These are phyloP conservation scores for Erigeron canadensis DNA, from an alignment of 129 eudicot species.

Conservation along the genomic window DNA sequence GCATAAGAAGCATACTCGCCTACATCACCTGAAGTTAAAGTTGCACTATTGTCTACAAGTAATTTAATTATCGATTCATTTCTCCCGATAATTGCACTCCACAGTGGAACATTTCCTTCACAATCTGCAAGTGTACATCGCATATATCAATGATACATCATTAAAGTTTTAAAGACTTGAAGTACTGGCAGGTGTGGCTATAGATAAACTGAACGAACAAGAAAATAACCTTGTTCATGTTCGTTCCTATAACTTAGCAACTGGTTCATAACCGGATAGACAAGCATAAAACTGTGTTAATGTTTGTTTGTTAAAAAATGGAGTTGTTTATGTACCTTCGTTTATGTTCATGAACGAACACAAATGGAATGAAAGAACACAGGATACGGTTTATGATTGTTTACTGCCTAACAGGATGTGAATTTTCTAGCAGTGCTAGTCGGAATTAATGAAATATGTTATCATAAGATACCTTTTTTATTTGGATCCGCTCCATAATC, in stretches of 20 bases:
- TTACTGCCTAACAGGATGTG: not conserved
- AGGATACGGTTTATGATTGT: too few relatives aligned
- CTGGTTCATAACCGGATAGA: too few relatives aligned
- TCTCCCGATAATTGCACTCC: conserved; percentile 71
- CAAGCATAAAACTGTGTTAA: too few relatives aligned
- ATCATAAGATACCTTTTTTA: conserved; percentile 50
- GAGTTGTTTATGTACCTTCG: too few relatives aligned
- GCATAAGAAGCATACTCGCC: conserved; percentile 64
- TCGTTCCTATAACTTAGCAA: too few relatives aligned
- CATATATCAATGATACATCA: conserved; percentile 2
- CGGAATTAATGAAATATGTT: not conserved
- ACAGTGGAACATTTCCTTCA: conserved; percentile 77
- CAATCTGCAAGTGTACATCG: conserved; percentile 43
- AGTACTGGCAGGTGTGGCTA: not conserved
- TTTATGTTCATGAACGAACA: too few relatives aligned
- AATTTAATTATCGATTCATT: conserved; percentile 53
- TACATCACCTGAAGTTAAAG: conserved; percentile 57
- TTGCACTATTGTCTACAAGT: conserved; percentile 73
- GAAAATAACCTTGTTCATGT: too few relatives aligned
- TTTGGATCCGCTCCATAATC: conserved; percentile 88
- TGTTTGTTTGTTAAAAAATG: too few relatives aligned
- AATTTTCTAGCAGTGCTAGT: not conserved
- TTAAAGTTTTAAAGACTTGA: not conserved
- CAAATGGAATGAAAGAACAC: too few relatives aligned
- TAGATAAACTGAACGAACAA: too few relatives aligned